Base-by-base conservation (phyloP, 2,329 filamentous ascomycete genomes). In the Ophioceras dolichostomum region DNA sequence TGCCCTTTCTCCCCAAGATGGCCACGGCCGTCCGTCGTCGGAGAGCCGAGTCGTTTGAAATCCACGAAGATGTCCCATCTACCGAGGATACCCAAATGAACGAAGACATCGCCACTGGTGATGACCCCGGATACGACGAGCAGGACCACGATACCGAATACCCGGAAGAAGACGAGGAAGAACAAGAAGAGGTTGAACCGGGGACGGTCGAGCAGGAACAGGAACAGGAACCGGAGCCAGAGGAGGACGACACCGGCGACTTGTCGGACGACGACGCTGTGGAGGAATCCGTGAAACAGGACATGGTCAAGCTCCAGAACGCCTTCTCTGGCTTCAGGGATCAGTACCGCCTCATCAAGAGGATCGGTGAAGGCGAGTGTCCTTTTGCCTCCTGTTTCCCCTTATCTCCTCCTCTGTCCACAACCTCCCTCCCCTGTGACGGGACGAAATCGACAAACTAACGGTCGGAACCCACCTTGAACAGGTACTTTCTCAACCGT, bases 401-500 rank as follows among this genome's bases (percentile, higher is more conserved):
- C 17, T n/a, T n/a, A n/a, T n/a, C n/a, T n/a, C n/a, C 13, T 26
- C 20, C 33, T 12, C 14, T 20, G 18, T 22, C 9, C n/a, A n/a
- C n/a, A n/a, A n/a, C n/a, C n/a, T n/a, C n/a, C n/a, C n/a, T n/a
- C n/a, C n/a, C n/a, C n/a, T n/a, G n/a, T n/a, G n/a, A n/a, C n/a
- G n/a, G n/a, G n/a, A n/a, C n/a, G n/a, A n/a, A 35, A 5, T 3
- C 13, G n/a, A 13, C 12, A 30, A 29, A 20, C 43, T 51, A 36
- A 48, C 41, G 21, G 4, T 17, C 2, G 17, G 5, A 10, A 17
- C 20, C 5, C 5, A 33, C 9, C 8, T 31, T 31, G n/a, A n/a
- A 8, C 46, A 94, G 87, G 91, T 40, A 98, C 91, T 2, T 98
- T 98, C 56, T 96, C 91, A 1, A 96, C 91, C 2, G 91, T 98